A percentile compares a stretch with the other conserved stretches of the same genome.
Evolutionary conservation across 331 rosid species (phyloP).

Genomic region (Ulmus americana): DNA sequence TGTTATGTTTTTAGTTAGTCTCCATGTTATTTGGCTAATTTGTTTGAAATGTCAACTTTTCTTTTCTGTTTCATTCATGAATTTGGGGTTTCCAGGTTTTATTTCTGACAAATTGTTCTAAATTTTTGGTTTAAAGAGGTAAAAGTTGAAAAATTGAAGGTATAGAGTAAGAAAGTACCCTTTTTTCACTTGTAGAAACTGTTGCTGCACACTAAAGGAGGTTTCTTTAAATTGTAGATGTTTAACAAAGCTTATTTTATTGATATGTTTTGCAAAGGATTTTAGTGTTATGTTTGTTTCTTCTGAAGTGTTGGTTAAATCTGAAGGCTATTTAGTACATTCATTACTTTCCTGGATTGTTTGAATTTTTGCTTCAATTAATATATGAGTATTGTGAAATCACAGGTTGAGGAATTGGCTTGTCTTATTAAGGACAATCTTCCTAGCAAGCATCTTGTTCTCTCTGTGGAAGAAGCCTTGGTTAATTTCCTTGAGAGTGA

Average conservation of each 20-base stretch:
- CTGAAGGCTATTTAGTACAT: background rate
- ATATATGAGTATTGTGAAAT: slow-evolving; percentile 1
- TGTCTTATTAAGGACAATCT: slow-evolving; percentile 93
- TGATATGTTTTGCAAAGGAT: background rate
- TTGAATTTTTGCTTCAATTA: slow-evolving; percentile 9
- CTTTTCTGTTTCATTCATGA: background rate
- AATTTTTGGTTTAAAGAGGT: too few species aligned
- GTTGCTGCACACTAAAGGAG: too few species aligned
- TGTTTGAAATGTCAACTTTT: too few species aligned
- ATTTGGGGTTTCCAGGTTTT: background rate
- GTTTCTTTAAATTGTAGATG: too few species aligned
- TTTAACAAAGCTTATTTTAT: background rate
- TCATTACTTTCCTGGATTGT: background rate
- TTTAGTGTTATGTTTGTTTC: background rate
- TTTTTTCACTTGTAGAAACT: too few species aligned
- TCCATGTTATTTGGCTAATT: too few species aligned
- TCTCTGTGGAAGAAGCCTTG: slow-evolving; percentile 75
- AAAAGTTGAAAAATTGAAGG: too few species aligned
- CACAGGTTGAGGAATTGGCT: slow-evolving; percentile 97
- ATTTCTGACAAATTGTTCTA: too few species aligned
- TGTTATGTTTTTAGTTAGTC: too few species aligned
- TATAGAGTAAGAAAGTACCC: too few species aligned
- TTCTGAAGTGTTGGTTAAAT: background rate
- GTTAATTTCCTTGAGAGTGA: slow-evolving; percentile 74
- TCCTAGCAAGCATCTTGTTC: slow-evolving; percentile 91